phyloP scores from a whole-genome alignment of 2,329 filamentous ascomycete species.

The Fusarium nematophilum region DNA sequence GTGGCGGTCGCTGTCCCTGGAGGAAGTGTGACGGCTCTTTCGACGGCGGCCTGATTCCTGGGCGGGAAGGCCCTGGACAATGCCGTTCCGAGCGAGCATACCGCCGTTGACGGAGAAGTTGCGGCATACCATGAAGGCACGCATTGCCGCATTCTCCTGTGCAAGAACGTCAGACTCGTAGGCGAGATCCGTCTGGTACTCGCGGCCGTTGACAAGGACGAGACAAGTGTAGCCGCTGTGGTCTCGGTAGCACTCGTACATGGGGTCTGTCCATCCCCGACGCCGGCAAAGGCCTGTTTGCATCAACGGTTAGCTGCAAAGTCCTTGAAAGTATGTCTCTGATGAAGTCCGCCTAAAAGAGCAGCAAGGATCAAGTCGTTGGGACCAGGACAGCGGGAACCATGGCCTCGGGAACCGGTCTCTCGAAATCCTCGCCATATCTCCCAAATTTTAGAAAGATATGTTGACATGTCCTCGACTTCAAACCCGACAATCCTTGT shows the following conservation, averaged over 20 bases:
- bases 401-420: neutral
- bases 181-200: slow-evolving; percentile 90
- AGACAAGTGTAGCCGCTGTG: slow-evolving; percentile 85
- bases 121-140: slow-evolving; percentile 96
- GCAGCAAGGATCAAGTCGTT: neutral
- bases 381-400: neutral
- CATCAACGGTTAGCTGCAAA: slow-evolving; percentile 49
- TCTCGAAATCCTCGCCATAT: slow-evolving; percentile 3
- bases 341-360: neutral
- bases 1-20: slow-evolving; percentile 57
- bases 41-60: slow-evolving; percentile 61
- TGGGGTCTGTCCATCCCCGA: slow-evolving; percentile 91
- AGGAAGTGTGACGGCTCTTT: slow-evolving; percentile 65
- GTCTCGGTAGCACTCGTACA: slow-evolving; percentile 84
- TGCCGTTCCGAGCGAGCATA: slow-evolving; percentile 80
- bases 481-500: neutral
- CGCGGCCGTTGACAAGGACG: slow-evolving; percentile 93
- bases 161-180: slow-evolving; percentile 86
- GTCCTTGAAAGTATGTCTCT: slow-evolving; percentile 6
- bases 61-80: slow-evolving; percentile 73
- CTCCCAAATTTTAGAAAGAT: neutral
- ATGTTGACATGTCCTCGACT: neutral
- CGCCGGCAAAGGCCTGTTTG: slow-evolving; percentile 88
- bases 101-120: slow-evolving; percentile 98
- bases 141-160: slow-evolving; percentile 93